These are phyloP conservation scores for Fusarium tupiense DNA, from an alignment of 2,329 filamentous ascomycete genomes.

Conservation along the genomic window DNA sequence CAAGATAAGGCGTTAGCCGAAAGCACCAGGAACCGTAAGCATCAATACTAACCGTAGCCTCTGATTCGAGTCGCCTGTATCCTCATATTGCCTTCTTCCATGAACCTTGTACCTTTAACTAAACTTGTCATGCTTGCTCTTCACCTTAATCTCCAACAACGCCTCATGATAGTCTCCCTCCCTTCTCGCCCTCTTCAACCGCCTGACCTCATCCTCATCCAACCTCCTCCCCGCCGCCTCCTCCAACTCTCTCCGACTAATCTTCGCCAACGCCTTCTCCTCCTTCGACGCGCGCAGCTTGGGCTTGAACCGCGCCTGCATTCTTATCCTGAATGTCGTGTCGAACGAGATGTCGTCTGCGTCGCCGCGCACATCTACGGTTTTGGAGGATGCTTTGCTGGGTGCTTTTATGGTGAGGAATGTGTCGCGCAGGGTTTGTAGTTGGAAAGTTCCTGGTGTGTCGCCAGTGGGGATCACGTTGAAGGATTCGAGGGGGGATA, in stretches of 20 bases:
- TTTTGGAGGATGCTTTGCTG: constrained; percentile 58
- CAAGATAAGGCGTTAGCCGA: background rate
- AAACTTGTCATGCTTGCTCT: constrained; percentile 92
- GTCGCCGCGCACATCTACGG: constrained; percentile 79
- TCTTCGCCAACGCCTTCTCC: constrained; percentile 84
- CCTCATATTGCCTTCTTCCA: background rate
- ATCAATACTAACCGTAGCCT: background rate
- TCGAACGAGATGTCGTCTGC: constrained; percentile 72
- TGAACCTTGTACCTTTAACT: constrained; percentile 38
- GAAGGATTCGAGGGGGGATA: constrained; percentile 87
- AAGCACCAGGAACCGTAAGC: background rate
- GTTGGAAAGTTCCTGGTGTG: constrained; percentile 75
- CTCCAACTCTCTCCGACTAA: constrained; percentile 87
- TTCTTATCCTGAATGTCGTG: constrained; percentile 82
- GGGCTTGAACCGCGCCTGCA: constrained; percentile 96
- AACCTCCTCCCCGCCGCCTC: constrained; percentile 78
- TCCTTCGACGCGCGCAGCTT: constrained; percentile 81
- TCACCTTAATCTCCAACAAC: constrained; percentile 86
- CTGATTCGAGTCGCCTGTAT: background rate
- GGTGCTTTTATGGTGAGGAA: constrained; percentile 72
- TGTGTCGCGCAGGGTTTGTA: constrained; percentile 77
- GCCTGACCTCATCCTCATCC: constrained; percentile 86
- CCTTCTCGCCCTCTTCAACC: constrained; percentile 81
- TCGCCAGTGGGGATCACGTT: constrained; percentile 70
- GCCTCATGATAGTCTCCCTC: constrained; percentile 93